These are phyloP conservation scores for Dichotomocladium elegans DNA, from an alignment of 371 early-diverging fungal species.

Conservation along the genomic window DNA sequence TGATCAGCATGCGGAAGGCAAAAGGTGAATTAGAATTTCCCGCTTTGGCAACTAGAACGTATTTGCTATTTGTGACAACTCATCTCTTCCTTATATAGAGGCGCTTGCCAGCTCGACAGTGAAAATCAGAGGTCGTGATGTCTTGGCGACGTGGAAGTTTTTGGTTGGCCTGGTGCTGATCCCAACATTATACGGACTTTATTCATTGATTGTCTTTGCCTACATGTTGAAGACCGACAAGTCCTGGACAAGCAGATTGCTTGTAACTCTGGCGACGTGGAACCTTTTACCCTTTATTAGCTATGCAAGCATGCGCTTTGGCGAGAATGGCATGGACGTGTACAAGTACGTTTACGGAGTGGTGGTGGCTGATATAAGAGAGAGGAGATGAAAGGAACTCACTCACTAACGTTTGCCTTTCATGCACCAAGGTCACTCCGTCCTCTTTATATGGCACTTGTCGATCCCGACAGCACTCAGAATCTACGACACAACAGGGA, in stretches of 20 bases:
- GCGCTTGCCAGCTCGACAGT: slow-evolving; percentile 88
- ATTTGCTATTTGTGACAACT: too few species aligned
- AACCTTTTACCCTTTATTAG: slow-evolving; percentile 69
- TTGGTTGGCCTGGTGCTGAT: slow-evolving; percentile 78
- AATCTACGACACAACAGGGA: slow-evolving; percentile 64
- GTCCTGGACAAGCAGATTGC: slow-evolving; percentile 23
- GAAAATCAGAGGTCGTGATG: slow-evolving; percentile 91
- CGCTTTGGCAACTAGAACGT: neutral
- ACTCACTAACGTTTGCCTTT: too few species aligned
- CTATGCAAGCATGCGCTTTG: slow-evolving; percentile 79
- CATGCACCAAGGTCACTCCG: slow-evolving; percentile 82
- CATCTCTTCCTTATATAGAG: slow-evolving; percentile 37
- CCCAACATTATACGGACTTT: slow-evolving; percentile 74
- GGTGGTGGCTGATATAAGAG: too few species aligned
- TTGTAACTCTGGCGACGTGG: slow-evolving; percentile 54
- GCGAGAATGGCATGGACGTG: slow-evolving; percentile 88
- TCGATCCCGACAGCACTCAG: slow-evolving; percentile 55
- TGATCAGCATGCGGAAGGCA: slow-evolving; percentile 75
- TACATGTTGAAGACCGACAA: slow-evolving; percentile 35
- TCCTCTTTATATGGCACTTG: slow-evolving; percentile 76
- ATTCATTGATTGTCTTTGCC: slow-evolving; percentile 57
- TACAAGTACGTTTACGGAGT: slow-evolving; percentile 64
- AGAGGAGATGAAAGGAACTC: neutral
- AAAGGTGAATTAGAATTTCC: slow-evolving; percentile 38
- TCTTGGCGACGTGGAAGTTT: slow-evolving; percentile 95